These are phyloP conservation scores for Artemisia tridentata DNA, from an alignment of 129 eudicot species.

Conservation along the genomic window DNA sequence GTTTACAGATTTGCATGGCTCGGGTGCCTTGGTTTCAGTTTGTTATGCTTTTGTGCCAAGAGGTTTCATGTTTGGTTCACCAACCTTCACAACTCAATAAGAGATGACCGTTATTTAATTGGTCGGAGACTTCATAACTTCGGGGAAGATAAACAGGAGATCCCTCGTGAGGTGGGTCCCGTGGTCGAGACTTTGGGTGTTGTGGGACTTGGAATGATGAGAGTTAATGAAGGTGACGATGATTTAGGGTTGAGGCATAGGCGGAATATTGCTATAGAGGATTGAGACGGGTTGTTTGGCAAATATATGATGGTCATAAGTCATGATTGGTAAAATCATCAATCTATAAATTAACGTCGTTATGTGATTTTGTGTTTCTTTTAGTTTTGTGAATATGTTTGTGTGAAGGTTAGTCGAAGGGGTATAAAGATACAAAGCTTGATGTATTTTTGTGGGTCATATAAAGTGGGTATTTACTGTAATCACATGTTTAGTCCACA, in stretches of 20 bases:
- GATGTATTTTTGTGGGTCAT: slow-evolving; percentile 19
- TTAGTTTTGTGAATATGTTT: slow-evolving; percentile 37
- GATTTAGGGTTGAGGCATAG: slow-evolving; percentile 61
- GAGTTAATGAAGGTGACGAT: slow-evolving; percentile 24
- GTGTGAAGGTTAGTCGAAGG: slow-evolving; percentile 25
- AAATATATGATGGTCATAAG: too few species aligned
- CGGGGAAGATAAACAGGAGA: slow-evolving; percentile 47
- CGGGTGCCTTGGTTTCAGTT: slow-evolving; percentile 73
- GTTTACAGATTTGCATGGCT: slow-evolving; percentile 93
- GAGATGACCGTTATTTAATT: slow-evolving; percentile 87
- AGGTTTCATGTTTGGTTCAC: slow-evolving; percentile 95
- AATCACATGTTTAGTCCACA: slow-evolving; percentile 1
- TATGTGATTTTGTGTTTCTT: not conserved
- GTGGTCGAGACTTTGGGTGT: slow-evolving; percentile 1
- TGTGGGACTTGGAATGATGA: slow-evolving; percentile 5
- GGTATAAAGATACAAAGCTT: slow-evolving; percentile 17
- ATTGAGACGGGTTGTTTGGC: slow-evolving; percentile 20
- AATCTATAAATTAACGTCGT: slow-evolving; percentile 12
- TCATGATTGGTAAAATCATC: not conserved
- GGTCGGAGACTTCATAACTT: slow-evolving; percentile 87
- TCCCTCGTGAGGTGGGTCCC: slow-evolving; percentile 8
- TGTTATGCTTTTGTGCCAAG: slow-evolving; percentile 68
- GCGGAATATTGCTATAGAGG: slow-evolving; percentile 40
- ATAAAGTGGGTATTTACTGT: slow-evolving; percentile 19
- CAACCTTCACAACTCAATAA: slow-evolving; percentile 81